Percentiles rank a stretch among this genome's conserved stretches.
phyloP scores from a whole-genome alignment of 2,329 filamentous ascomycete genomes.

The Fusarium pilosicola region DNA sequence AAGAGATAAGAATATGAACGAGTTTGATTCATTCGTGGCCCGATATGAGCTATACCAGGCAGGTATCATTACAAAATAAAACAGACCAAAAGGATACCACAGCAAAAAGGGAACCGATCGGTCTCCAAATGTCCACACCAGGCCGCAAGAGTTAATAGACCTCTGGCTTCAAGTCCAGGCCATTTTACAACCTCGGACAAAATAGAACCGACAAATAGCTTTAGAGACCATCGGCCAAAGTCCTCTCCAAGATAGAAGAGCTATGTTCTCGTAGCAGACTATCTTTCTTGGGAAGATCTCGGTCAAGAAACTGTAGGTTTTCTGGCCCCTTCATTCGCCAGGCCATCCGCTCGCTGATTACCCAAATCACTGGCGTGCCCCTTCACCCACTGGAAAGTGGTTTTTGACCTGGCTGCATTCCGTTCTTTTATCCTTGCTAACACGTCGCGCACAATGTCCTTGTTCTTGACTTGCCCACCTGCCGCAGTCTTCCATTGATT shows the following conservation, averaged over 20 bases:
- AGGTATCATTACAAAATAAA: constrained; percentile 16
- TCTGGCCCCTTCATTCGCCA: constrained; percentile 69
- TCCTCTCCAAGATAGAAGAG: not conserved
- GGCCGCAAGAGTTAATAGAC: not conserved
- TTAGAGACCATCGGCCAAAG: not conserved
- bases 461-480: constrained; percentile 82
- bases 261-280: not conserved
- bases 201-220: not conserved
- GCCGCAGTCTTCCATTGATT: constrained; percentile 81
- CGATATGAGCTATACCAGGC: not conserved
- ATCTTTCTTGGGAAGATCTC: not conserved
- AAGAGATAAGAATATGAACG: not conserved
- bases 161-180: not conserved
- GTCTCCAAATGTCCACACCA: not conserved
- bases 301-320: constrained; percentile 31
- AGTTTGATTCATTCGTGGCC: not conserved
- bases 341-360: constrained; percentile 81
- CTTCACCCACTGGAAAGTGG: constrained; percentile 88
- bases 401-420: constrained; percentile 66
- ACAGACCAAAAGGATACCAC: not conserved
- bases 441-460: constrained; percentile 81
- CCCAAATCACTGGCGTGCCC: constrained; percentile 79
- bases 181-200: not conserved
- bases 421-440: constrained; percentile 77
- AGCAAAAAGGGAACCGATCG: not conserved